Base-by-base conservation (phyloP, 345 rosid genomes). In the Euphorbia lathyris region DNA sequence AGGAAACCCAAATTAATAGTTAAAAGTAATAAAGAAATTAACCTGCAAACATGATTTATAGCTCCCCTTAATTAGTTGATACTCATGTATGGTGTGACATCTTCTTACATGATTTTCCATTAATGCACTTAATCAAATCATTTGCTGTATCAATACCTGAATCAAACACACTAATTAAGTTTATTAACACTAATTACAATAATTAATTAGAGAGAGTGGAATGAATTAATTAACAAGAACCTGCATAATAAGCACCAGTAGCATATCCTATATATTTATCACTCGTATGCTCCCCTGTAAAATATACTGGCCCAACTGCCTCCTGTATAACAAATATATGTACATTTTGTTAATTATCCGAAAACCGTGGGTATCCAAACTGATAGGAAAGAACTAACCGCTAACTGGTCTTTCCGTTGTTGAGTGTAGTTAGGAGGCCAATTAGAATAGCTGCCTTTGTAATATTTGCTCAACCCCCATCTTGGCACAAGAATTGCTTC, bases 221-320 rank as follows among this genome's bases (percentile, higher is more conserved):
- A 2, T 10, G 22, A 17, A 9, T 26, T 14, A 25, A 25, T 12
- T 10, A 30, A 38, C 8, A 16, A 16, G 26, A 36, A 76, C 83
- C 83, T 77, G 76, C 59, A 20, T 48, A 58, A 48, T 80, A 74
- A 64, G 80, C 83, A 14, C 78, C 81, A 9, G 70, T 58, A 2
- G 72, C 70, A 48, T 80, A 76, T 48, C 78, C 78, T 0, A 73
- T 40, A 32, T 76, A 73, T 17, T 40, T 66, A 10, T 77, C 34
- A 61, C 26, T 55, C n/a, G 61, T 70, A 12, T 80, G 83, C 73
- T 80, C 80, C n/a, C 83, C 83, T 0, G 83, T 70, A 52, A 80
- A 80, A 68, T 76, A 80, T 25, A 80, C 66, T 25, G 76, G 75
- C 23, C 78, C 78, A 17, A 76, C 65, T 1, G 80, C 71, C 50